These are phyloP conservation scores for Pterula multifida DNA, from an alignment of 1,284 basidiomycete species.

Conservation along the genomic window DNA sequence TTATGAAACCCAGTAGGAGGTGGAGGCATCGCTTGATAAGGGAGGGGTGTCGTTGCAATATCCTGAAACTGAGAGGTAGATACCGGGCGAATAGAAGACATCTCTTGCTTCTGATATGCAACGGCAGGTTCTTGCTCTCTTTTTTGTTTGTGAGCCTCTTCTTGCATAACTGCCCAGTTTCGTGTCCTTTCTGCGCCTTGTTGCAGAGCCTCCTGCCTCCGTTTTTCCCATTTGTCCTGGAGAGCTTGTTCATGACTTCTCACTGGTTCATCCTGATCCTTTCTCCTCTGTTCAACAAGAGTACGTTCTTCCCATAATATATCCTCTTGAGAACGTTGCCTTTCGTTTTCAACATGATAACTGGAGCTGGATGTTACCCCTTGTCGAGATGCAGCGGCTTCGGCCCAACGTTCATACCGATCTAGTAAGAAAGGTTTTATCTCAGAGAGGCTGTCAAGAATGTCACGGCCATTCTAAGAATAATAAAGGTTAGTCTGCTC, in stretches of 20 bases:
- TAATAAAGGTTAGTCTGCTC: constrained; percentile 3
- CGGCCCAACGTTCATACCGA: constrained; percentile 37
- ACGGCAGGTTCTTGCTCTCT: not conserved
- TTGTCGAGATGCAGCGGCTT: not conserved
- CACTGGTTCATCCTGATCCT: not conserved
- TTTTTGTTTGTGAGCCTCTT: not conserved
- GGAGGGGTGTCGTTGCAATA: not conserved
- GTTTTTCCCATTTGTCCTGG: not conserved
- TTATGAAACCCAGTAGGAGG: not conserved
- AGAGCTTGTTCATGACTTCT: not conserved
- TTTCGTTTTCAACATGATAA: not conserved
- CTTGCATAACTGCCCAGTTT: not conserved
- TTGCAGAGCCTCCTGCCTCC: not conserved
- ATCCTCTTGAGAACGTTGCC: not conserved
- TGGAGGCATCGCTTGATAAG: not conserved
- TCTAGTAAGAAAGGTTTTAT: constrained; percentile 39
- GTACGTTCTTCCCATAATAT: not conserved
- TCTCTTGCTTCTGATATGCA: not conserved
- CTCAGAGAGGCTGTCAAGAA: constrained; percentile 37
- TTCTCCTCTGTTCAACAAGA: not conserved
- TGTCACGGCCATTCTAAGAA: constrained; percentile 56
- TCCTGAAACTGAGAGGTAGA: not conserved
- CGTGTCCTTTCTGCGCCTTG: not conserved
- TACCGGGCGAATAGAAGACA: not conserved
- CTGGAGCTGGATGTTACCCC: not conserved